Evolutionary conservation across 805 yeast species (phyloP), one percentile per base, ranked within the genome.

Genomic region (Wickerhamiella kazuoi): DNA sequence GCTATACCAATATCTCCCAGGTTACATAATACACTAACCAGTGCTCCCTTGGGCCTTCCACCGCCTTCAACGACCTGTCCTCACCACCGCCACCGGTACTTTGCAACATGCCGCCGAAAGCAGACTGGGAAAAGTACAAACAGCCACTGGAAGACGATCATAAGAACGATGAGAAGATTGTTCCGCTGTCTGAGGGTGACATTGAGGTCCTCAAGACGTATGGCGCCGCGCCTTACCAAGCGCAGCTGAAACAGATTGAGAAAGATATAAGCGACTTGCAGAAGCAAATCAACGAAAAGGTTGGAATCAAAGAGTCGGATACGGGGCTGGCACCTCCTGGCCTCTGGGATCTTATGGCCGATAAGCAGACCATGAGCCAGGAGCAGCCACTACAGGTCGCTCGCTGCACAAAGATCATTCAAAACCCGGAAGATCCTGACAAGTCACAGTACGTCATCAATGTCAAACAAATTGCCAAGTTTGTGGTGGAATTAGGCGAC

Each of bases 331-430:
- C 97, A 16, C 86, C 94, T 38, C 94, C 96, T 5, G 93, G 82
- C 54, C 64, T 87, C 48, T 90, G 99, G 99, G 99, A 90, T 63
- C 83, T 87, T 36, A 74, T 76, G 68, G 97, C 96, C 21, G 99
- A 90, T 62, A 79, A 80, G 57, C 94, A 82, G 61, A 69, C 95
- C 54, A 76, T 86, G 76, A 69, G 77, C 44, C 87, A 79, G 57
- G 97, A 90, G 56, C 95, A 83, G 55, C 95, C 98, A 23, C 66
- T 90, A 48, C 99, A 90, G 61, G 99, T 93, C 35, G 98, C 99
- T 15, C 71, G 99, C 58, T 90, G 99, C 63, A 93, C 98, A 20
- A 90, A 93, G 64, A 90, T 93, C 61, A 87, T 90, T 46, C 61
- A 55, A 48, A 51, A 50, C 29, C 55, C 48, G 20, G 56, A 50